phyloP scores from a whole-genome alignment of 2,329 filamentous ascomycete genomes.

The Fusarium tricinctum region DNA sequence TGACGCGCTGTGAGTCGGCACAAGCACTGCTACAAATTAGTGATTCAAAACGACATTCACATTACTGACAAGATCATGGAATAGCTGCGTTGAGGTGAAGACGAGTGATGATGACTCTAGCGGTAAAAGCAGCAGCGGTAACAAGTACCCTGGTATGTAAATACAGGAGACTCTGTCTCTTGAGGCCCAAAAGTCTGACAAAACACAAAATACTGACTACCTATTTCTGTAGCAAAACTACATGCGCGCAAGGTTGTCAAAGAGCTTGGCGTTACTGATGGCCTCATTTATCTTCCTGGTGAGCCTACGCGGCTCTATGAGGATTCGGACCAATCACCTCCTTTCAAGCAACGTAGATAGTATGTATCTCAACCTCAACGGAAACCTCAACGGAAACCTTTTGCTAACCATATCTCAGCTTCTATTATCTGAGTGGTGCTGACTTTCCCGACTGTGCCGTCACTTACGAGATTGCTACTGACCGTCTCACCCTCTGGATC shows the following conservation, averaged over 20 bases:
- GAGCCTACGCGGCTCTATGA: conserved; percentile 66
- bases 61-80: conserved; percentile 13
- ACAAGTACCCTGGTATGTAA: conserved; percentile 57
- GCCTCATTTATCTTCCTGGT: conserved; percentile 70
- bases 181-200: not conserved
- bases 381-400: not conserved
- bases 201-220: not conserved
- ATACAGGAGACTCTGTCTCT: not conserved
- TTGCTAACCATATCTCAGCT: conserved; percentile 56
- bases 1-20: conserved; percentile 64
- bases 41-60: no score
- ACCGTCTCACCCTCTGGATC: conserved; percentile 79
- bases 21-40: no score
- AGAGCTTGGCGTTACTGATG: conserved; percentile 63
- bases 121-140: conserved; percentile 40
- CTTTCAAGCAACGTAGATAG: conserved; percentile 72
- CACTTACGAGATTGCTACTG: conserved; percentile 70
- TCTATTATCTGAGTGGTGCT: conserved; percentile 70
- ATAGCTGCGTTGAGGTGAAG: conserved; percentile 58
- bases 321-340: conserved; percentile 70
- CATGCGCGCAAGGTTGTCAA: conserved; percentile 70
- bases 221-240: conserved; percentile 62
- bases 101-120: conserved; percentile 33
- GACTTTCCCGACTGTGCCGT: conserved; percentile 68
- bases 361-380: conserved; percentile 52